phyloP scores from a whole-genome alignment of 1,284 basidiomycete species.

The Ceratobasidium sp. region DNA sequence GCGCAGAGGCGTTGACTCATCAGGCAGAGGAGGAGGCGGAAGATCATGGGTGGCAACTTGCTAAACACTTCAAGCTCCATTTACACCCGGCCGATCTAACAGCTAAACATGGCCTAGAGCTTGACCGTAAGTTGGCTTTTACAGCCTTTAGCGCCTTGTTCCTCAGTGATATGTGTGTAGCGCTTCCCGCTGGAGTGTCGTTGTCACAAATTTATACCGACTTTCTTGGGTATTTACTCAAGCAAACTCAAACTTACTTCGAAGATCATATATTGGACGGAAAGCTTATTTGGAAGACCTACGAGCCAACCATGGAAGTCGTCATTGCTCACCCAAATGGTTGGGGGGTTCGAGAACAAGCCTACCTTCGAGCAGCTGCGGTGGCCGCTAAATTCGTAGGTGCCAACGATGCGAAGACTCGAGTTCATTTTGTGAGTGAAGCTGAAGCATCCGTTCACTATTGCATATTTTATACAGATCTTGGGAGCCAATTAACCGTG shows the following conservation, averaged over 20 bases:
- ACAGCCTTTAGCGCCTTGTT: not conserved
- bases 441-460: conserved; percentile 23
- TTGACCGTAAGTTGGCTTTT: not conserved
- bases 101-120: not conserved
- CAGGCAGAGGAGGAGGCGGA: conserved; percentile 26
- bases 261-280: conserved; percentile 32
- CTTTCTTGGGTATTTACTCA: conserved; percentile 34
- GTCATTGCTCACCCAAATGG: conserved; percentile 44
- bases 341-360: conserved; percentile 41
- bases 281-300: conserved; percentile 17
- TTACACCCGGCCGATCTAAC: conserved; percentile 38
- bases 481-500: conserved; percentile 9
- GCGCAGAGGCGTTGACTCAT: conserved; percentile 37
- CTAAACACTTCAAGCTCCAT: conserved; percentile 46
- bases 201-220: conserved; percentile 31
- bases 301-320: conserved; percentile 7
- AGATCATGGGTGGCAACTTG: conserved; percentile 39
- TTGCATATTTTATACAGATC: conserved; percentile 18
- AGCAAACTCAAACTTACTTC: conserved; percentile 40
- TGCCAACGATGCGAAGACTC: not conserved
- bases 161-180: not conserved
- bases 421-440: conserved; percentile 14
- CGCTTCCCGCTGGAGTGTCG: conserved; percentile 7
- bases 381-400: not conserved
- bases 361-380: conserved; percentile 11